These are phyloP conservation scores for Lenwebbia sp. DNA, from an alignment of 345 rosid genomes.

Conservation along the genomic window DNA sequence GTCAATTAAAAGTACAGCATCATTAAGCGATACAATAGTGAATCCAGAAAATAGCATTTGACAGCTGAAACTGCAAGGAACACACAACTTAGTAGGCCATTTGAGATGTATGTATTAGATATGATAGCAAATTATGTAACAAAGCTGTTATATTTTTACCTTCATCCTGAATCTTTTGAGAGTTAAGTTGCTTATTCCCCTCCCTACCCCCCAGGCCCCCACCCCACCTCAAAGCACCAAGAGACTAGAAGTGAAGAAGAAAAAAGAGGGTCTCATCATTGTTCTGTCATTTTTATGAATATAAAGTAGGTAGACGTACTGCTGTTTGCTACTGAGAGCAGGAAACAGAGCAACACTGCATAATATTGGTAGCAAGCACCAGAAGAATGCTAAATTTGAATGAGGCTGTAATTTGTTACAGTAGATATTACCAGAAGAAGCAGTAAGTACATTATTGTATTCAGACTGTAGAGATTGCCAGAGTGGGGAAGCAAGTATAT, in stretches of 20 bases:
- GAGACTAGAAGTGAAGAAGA: not conserved
- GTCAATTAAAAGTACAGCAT: not conserved
- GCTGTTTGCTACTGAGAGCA: not conserved
- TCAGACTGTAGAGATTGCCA: too few relatives aligned
- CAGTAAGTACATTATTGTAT: not conserved
- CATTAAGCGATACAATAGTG: not conserved
- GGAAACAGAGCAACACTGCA: not conserved
- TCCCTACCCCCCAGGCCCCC: not conserved
- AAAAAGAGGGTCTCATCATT: not conserved
- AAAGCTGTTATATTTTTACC: not conserved
- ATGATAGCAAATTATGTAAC: not conserved
- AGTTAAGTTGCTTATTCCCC: not conserved
- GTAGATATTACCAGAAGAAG: not conserved
- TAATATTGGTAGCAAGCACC: not conserved
- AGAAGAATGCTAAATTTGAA: not conserved
- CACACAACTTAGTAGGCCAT: not conserved
- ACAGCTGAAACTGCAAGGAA: not conserved
- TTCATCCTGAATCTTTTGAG: not conserved
- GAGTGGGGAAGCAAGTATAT: not conserved
- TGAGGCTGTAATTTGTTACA: not conserved
- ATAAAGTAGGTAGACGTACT: not conserved
- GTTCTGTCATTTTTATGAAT: not conserved
- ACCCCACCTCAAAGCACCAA: not conserved
- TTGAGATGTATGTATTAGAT: not conserved
- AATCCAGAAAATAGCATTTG: not conserved